Evolutionary conservation across 257 asterid species (phyloP).

Genomic region (Solanum chaucha): DNA sequence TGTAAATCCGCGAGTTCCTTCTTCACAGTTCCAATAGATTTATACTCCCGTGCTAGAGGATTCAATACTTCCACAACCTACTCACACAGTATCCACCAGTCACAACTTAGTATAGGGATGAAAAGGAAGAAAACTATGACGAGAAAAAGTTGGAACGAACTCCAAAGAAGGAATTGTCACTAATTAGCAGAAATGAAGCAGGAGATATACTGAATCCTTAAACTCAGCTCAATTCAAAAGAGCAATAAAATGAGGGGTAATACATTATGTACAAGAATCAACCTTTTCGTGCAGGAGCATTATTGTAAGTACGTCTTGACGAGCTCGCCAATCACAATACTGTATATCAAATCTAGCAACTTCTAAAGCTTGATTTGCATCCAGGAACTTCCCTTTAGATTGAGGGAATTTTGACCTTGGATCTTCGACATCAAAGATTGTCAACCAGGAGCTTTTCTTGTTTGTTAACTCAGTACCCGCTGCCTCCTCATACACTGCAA

Average conservation of each 20-base stretch:
- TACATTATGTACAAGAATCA: not conserved
- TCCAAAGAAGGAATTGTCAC: not conserved
- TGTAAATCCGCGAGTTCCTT: constrained; percentile 87
- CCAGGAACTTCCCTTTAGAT: constrained; percentile 69
- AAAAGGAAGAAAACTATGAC: not conserved
- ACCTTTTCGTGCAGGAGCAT: constrained; percentile 98
- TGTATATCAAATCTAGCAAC: constrained; percentile 84
- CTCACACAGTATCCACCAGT: not conserved
- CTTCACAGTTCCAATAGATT: constrained; percentile 80
- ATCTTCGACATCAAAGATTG: constrained; percentile 81
- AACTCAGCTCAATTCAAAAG: not conserved
- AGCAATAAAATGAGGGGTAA: not conserved
- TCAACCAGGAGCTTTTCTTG: constrained; percentile 57
- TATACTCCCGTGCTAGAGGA: constrained; percentile 95
- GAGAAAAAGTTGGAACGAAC: not conserved
- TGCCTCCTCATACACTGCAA: constrained; percentile 69
- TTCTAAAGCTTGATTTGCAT: constrained; percentile 70
- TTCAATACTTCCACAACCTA: constrained; percentile 89
- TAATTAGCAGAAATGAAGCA: not conserved
- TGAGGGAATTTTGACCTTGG: constrained; percentile 76
- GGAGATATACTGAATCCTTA: not conserved
- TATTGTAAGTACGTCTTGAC: constrained; percentile 83
- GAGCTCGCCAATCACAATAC: constrained; percentile 96
- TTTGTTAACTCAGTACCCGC: constrained; percentile 33
- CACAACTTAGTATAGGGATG: not conserved